Base-by-base conservation (phyloP, 2,329 filamentous ascomycete species). In the Orbilia javanica region DNA sequence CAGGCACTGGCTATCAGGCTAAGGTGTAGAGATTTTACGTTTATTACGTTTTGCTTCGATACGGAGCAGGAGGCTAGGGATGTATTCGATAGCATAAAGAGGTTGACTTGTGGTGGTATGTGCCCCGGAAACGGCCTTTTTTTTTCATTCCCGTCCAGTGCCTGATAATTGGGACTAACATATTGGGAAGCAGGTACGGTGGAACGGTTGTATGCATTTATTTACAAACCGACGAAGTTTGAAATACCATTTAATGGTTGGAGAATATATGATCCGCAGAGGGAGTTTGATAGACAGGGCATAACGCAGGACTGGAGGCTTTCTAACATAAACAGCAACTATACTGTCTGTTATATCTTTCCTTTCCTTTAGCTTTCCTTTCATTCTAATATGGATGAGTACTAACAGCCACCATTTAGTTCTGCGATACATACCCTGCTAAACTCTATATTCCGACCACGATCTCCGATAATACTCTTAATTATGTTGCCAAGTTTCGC, bases 401-500 rank as follows among this genome's bases (percentile, higher is more conserved):
- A 22, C 36, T 65, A 15, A 52, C 63, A 29, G 8, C n/a, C 48
- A 31, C 8, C 18, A 20, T 69, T 31, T 77, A 85, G 86, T 98
- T 97, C 83, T 97, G 94, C 64, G 91, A 94, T 27, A 98, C 96
- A 1, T 99, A 99, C 83, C 96, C 96, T 11, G 90, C 90, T 2
- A 83, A 97, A 55, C 87, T 99, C 25, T 91, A 91, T 10, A 94
- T 99, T 18, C 96, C 96, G 22, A 90, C 91, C 25, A 90, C 89
- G 74, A 97, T 99, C 81, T 98, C 95, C n/a, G 96, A 99, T 84
- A 97, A 96, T 82, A 94, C 95, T 57, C 88, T 99, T 62, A 97
- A 97, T 82, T 97, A 99, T 83, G 96, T 94, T 27, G 92, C 91
- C 75, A 89, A 90, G 79, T 98, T 97, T 84, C 92, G 96, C 64